Base-by-base conservation (phyloP, 148 eudicot species). In the Persicaria tinctoria region DNA sequence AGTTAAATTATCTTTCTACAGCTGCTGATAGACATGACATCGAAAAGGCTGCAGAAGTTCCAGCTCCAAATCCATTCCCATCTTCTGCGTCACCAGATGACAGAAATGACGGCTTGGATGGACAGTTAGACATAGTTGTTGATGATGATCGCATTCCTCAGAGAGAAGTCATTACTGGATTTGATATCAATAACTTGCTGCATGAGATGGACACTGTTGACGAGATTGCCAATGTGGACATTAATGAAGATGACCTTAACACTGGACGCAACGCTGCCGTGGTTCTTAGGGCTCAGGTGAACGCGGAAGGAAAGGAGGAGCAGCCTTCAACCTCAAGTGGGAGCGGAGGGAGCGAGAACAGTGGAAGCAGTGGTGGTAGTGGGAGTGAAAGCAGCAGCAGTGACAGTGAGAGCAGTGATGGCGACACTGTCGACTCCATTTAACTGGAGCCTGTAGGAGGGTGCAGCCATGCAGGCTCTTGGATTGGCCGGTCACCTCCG, bases 271-370 rank as follows among this genome's bases (percentile, higher is more conserved):
- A 82, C 81, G 96, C 98, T 32, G 97, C 97, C 16, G 96, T 89
- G 78, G 96, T 86, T n/a, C 97, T 90, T 9, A 85, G 90, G 81
- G 96, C 88, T 41, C 98, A 88, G 77, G 89, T 86, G 68, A 85
- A 89, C 80, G 92, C 90, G 54, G 86, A 78, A 74, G 93, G 70
- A 69, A 80, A 81, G 76, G 81, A 77, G 18, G 80, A 80, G 74
- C 88, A 73, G 76, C 82, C 79, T 49, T 91, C 97, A 10, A 89
- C 97, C 81, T 87, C 91, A 5, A 88, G 98, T 62, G 80, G 79
- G 12, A 87, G 93, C 83, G 91, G 98, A 63, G 90, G 86, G 47
- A 89, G 94, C 57, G 93, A 78, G 51, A 89, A 89, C 64, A 84
- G 93, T 44, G 85, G 80, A 3, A 82, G 87, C 73, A 84, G 87